A percentile compares a stretch with the other conserved stretches of the same genome.
These are phyloP conservation scores for Fusarium proliferatum DNA, from an alignment of 2,329 filamentous ascomycete species.

Conservation along the genomic window DNA sequence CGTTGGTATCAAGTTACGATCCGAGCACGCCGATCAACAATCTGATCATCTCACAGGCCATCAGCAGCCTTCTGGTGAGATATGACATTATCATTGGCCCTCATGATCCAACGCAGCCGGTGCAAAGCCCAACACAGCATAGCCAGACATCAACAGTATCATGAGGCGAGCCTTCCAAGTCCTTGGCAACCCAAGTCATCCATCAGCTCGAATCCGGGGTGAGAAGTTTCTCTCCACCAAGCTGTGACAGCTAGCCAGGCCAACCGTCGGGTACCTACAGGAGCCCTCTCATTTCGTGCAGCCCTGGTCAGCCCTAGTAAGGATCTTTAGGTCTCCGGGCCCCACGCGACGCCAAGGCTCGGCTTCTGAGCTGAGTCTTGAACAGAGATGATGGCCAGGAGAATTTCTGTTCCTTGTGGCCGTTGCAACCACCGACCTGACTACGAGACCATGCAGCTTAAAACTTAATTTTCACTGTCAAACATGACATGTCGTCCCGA, in stretches of 20 bases:
- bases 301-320: conserved; percentile 40
- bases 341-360: conserved; percentile 37
- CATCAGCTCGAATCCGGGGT: conserved; percentile 41
- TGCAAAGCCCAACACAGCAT: conserved; percentile 12
- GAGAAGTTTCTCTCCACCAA: conserved; percentile 38
- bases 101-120: conserved; percentile 23
- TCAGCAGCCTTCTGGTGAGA: conserved; percentile 1
- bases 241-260: conserved; percentile 39
- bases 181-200: conserved; percentile 20
- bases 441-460: conserved; percentile 5
- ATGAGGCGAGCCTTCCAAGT: conserved; percentile 4
- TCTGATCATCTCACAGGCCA: conserved; percentile 3
- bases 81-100: conserved; percentile 11
- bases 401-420: neutral
- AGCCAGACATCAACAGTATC: conserved; percentile 25
- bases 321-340: conserved; percentile 19
- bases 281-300: conserved; percentile 34
- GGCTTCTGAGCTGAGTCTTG: conserved; percentile 20
- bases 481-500: neutral
- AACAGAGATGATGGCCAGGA: neutral
- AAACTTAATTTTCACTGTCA: conserved; percentile 5
- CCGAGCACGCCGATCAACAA: conserved; percentile 37
- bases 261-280: conserved; percentile 37
- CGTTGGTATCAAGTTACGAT: conserved; percentile 37
- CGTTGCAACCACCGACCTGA: conserved; percentile 11